Conservation (phyloP, 1,139 yeast species). For the Yamadazyma taylorii region DNA sequence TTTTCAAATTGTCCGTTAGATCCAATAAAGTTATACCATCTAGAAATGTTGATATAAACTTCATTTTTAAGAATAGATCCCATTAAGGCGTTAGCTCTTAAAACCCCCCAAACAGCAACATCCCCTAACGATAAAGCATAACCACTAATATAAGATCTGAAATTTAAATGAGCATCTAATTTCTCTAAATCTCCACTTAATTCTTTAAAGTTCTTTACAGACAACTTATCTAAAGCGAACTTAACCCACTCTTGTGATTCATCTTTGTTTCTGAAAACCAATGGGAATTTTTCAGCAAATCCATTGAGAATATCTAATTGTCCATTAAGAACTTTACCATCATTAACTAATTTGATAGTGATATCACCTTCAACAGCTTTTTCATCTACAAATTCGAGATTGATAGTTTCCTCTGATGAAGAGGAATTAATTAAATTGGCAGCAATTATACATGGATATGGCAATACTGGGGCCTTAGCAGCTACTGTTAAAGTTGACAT, state of each 20-base stretch:
- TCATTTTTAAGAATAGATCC: slow-evolving; percentile 87
- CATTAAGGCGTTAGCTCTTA: slow-evolving; percentile 90
- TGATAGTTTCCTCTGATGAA: slow-evolving; percentile 47
- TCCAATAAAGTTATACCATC: slow-evolving; percentile 89
- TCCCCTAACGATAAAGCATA: slow-evolving; percentile 72
- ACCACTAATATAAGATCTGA: slow-evolving; percentile 78
- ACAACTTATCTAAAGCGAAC: slow-evolving; percentile 66
- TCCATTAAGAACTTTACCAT: slow-evolving; percentile 44
- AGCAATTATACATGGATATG: slow-evolving; percentile 79
- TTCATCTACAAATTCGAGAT: slow-evolving; percentile 67
- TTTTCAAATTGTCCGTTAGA: slow-evolving; percentile 63
- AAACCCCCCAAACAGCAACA: slow-evolving; percentile 88
- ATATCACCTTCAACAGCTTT: slow-evolving; percentile 45
- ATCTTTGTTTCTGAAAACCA: slow-evolving; percentile 28
- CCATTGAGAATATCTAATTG: slow-evolving; percentile 45
- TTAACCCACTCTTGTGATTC: slow-evolving; percentile 61
- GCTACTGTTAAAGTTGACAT: slow-evolving; percentile 57
- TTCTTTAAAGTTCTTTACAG: slow-evolving; percentile 85
- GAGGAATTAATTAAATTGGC: slow-evolving; percentile 67
- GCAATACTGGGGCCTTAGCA: slow-evolving; percentile 80
- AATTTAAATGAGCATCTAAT: slow-evolving; percentile 79
- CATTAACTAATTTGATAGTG: slow-evolving; percentile 42
- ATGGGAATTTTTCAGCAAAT: slow-evolving; percentile 49
- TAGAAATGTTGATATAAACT: slow-evolving; percentile 78
- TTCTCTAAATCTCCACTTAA: slow-evolving; percentile 69